A percentile compares a stretch with the other conserved stretches of the same genome.
Conservation (phyloP, 1,139 yeast species). For the Zhuliangozyma blackwelliae region DNA sequence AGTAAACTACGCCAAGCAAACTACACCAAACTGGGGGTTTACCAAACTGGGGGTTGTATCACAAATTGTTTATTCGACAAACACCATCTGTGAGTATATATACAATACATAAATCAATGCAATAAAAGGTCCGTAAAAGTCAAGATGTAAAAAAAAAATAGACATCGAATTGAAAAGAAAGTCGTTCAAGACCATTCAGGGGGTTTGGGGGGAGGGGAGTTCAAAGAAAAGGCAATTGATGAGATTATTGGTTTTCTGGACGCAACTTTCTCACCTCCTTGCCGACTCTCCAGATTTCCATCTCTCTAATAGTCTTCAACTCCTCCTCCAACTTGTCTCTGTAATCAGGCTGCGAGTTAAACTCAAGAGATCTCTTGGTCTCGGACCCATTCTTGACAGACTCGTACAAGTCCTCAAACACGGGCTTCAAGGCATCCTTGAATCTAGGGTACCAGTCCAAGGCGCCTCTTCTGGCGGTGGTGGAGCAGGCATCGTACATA, state of each 20-base stretch:
- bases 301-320: conserved; percentile 85
- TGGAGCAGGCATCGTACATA: conserved; percentile 99
- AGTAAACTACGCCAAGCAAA: too few species aligned
- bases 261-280: conserved; percentile 99
- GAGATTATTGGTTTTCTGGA: conserved; percentile 88
- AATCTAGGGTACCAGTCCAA: conserved; percentile 99
- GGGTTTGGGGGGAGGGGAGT: conserved; percentile 1
- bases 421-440: conserved; percentile 98
- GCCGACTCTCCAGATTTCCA: conserved; percentile 99
- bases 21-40: too few species aligned
- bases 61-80: conserved; percentile 40
- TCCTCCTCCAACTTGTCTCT: conserved; percentile 94
- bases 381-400: conserved; percentile 94
- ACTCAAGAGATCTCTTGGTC: conserved; percentile 96
- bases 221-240: too few species aligned
- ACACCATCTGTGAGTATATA: conserved; percentile 16
- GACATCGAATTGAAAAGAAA: conserved; percentile 23
- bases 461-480: conserved; percentile 99
- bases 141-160: conserved; percentile 11
- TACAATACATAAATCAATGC: conserved; percentile 1
- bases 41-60: not conserved
- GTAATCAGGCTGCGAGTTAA: conserved; percentile 97
- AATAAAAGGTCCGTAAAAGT: conserved; percentile 7
- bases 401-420: conserved; percentile 91
- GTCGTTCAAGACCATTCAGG: conserved; percentile 33